Evolutionary conservation across 2,329 filamentous ascomycete genomes (phyloP), one percentile per base, ranked within the genome.

Genomic region (Huntiella moniliformis): DNA sequence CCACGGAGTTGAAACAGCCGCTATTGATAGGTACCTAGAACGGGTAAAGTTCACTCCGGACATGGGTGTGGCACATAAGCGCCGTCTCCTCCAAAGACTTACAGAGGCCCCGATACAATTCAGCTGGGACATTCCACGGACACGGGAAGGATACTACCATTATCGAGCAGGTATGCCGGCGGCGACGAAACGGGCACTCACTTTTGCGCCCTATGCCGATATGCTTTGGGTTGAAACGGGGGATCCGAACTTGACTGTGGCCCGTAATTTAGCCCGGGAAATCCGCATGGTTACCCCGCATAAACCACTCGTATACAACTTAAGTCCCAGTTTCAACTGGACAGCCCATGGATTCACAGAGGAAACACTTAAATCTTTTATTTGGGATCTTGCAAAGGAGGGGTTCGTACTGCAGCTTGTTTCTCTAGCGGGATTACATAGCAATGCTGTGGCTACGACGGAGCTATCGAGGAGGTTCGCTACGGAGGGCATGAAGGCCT

Each of bases 291-390:
- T 64, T 3, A 68, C 74, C 55, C 84, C 86, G 0, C 77, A 74
- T 50, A 96, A 96, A 71, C 82, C 83, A 33, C 73, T 98, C 17
- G 88, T 96, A 0, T 98, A 98, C 67, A 98, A 98, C 65, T 73
- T 98, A 1, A 87, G 80, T 4, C 91, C 91, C 1, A 93, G 84
- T 6, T 98, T 98, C 72, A 96, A 98, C 69, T 98, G 91, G 91
- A 91, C 92, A 76, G 77, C 77, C 8, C 87, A 96, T 59, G 91
- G 88, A 28, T 98, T 96, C 63, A 79, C 74, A 3, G 77, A 86
- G 52, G 77, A 76, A 51, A 79, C 80, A 4, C 71, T 98, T 46
- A 85, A 82, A 64, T 85, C 75, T 4, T 98, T 98, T 61, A 82
- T 98, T 55, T 96, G 88, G 88, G 88, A 96, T 60, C 76, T 98